phyloP scores from a whole-genome alignment of 2,329 filamentous ascomycete species.

The Penicillium verrucosum region DNA sequence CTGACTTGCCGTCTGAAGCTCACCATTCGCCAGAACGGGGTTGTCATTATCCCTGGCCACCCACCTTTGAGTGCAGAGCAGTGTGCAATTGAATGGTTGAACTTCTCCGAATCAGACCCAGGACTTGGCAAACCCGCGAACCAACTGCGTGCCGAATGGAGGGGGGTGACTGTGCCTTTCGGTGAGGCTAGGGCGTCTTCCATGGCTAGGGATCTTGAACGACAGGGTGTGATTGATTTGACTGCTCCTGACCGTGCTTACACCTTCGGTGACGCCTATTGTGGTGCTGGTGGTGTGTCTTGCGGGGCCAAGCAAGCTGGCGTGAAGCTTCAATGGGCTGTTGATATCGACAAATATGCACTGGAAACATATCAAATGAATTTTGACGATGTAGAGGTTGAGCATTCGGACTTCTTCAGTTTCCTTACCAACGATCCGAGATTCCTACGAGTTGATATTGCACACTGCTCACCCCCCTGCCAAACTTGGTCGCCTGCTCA shows the following conservation, averaged over 20 bases:
- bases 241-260: constrained; percentile 44
- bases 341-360: constrained; percentile 61
- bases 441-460: constrained; percentile 57
- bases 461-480: constrained; percentile 75
- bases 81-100: constrained; percentile 31
- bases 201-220: constrained; percentile 1
- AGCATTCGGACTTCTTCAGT: constrained; percentile 47
- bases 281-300: constrained; percentile 69
- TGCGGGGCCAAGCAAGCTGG: constrained; percentile 60
- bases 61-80: constrained; percentile 15
- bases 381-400: constrained; percentile 45
- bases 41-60: background rate
- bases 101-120: constrained; percentile 29
- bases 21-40: constrained; percentile 7
- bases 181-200: constrained; percentile 19
- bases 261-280: constrained; percentile 69
- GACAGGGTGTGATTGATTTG: constrained; percentile 21
- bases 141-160: constrained; percentile 32
- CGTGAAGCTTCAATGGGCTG: constrained; percentile 57
- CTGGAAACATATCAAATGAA: constrained; percentile 58
- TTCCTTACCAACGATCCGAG: constrained; percentile 34
- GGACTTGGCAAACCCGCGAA: constrained; percentile 10
- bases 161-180: constrained; percentile 31
- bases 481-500: constrained; percentile 73
- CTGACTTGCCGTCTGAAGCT: constrained; percentile 37